Conservation (phyloP, 306 rosid species). For the Pueraria montana region DNA sequence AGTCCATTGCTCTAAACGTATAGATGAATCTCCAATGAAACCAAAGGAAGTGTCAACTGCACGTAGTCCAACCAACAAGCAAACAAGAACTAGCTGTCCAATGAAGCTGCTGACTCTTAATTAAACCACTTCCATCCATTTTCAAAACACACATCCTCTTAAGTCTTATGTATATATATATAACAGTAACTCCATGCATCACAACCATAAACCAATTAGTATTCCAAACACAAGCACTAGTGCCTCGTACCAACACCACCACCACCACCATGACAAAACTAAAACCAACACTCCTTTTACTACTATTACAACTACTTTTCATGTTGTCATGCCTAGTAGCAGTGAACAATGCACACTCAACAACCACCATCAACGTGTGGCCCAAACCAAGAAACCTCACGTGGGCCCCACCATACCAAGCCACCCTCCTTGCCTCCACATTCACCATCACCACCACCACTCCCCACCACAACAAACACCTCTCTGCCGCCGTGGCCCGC, state of each 20-base stretch:
- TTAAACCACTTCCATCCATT: slow-evolving; percentile 2
- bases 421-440: slow-evolving; percentile 62
- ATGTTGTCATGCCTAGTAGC: background rate
- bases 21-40: background rate
- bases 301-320: background rate
- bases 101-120: slow-evolving; percentile 16
- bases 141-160: background rate
- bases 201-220: background rate
- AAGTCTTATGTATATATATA: too few species aligned
- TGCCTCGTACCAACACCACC: background rate
- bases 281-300: background rate
- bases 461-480: slow-evolving; percentile 53
- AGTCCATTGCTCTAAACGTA: background rate
- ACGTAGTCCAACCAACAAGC: background rate
- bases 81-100: background rate
- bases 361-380: slow-evolving; percentile 67
- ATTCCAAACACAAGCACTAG: background rate
- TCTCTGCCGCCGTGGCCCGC: slow-evolving; percentile 71
- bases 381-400: slow-evolving; percentile 74
- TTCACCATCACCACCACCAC: slow-evolving; percentile 67
- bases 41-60: background rate
- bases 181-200: background rate
- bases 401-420: slow-evolving; percentile 67
- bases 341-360: background rate
- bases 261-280: slow-evolving; percentile 11